Evolutionary conservation across 2,329 filamentous ascomycete genomes (phyloP), one percentile per base, ranked within the genome.

Genomic region (Alternaria burnsii): DNA sequence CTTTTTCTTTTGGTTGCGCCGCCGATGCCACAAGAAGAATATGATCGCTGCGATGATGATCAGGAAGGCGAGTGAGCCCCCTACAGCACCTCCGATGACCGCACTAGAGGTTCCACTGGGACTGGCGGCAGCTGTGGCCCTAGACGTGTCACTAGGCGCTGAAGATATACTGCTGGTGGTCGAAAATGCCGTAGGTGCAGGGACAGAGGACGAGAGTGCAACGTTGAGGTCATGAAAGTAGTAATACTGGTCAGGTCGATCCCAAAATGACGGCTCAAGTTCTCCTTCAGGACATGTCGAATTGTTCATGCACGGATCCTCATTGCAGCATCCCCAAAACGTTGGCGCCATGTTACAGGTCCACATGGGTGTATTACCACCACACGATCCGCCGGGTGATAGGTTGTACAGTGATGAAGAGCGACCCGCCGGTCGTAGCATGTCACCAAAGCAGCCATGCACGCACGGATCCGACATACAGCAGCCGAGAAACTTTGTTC

Each of bases 241-340:
- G 36, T 63, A 40, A 16, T 58, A 59, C 38, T 65, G 57, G 7
- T 62, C 69, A 2, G 60, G 54, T 12, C 65, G 60, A n/a, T 68
- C 57, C 34, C 62, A 52, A 14, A 66, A 67, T 9, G 69, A 61
- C 11, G 58, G 63, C 8, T 62, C 52, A 5, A 80, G 67, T 55
- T 74, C 62, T 0, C 51, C 68, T 2, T 52, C 46, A 6, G 69
- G 60, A 52, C 78, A 81, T 26, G 52, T 59, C 36, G 60, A 61
- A 6, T 66, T 63, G 6, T 68, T 65, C 24, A 69, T 63, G 55
- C 79, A 80, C 16, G 79, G 73, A 55, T 79, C 70, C 5, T 55
- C 65, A 6, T 53, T 66, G 57, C 78, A 80, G 64, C 77, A 81
- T 8, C 77, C 78, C 46, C 75, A 68, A 58, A 81, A 81, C 0